Evolutionary conservation across 768 basidiomycete species (phyloP).

Genomic region (Calocera cornea): DNA sequence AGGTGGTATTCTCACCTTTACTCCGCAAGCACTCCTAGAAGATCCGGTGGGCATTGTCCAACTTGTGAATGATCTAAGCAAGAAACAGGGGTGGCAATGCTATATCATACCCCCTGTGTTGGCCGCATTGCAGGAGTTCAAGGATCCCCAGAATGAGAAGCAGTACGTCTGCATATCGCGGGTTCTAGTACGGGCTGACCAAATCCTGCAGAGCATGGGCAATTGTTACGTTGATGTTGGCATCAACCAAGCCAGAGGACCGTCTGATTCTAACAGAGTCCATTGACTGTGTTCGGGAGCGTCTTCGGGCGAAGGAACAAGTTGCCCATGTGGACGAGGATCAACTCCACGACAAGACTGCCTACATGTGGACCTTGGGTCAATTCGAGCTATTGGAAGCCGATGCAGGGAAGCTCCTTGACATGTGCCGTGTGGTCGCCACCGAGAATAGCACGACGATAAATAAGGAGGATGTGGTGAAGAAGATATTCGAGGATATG

Average conservation of each 20-base stretch:
- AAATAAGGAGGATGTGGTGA: constrained; percentile 28
- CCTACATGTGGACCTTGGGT: constrained; percentile 29
- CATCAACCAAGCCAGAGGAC: neutral
- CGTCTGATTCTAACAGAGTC: constrained; percentile 32
- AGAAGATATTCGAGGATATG: constrained; percentile 37
- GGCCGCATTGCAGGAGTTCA: constrained; percentile 18
- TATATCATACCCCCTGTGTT: constrained; percentile 54
- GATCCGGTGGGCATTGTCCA: constrained; percentile 38
- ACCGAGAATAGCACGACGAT: constrained; percentile 24
- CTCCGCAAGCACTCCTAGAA: constrained; percentile 43
- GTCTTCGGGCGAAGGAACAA: constrained; percentile 40
- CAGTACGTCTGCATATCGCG: neutral
- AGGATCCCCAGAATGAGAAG: neutral
- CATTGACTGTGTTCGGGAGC: constrained; percentile 35
- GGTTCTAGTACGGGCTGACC: neutral
- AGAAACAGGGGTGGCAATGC: constrained; percentile 55
- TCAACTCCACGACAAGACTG: constrained; percentile 14
- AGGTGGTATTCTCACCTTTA: constrained; percentile 68
- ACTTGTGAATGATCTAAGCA: constrained; percentile 37
- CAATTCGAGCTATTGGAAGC: constrained; percentile 24
- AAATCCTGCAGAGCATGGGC: neutral
- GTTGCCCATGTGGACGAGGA: constrained; percentile 32
- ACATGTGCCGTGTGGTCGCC: constrained; percentile 29
- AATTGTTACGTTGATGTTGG: neutral
- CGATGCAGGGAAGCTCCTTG: constrained; percentile 32